These are phyloP conservation scores for Coelastrella sp. DNA, from an alignment of 139 green algal genomes.

Conservation along the genomic window DNA sequence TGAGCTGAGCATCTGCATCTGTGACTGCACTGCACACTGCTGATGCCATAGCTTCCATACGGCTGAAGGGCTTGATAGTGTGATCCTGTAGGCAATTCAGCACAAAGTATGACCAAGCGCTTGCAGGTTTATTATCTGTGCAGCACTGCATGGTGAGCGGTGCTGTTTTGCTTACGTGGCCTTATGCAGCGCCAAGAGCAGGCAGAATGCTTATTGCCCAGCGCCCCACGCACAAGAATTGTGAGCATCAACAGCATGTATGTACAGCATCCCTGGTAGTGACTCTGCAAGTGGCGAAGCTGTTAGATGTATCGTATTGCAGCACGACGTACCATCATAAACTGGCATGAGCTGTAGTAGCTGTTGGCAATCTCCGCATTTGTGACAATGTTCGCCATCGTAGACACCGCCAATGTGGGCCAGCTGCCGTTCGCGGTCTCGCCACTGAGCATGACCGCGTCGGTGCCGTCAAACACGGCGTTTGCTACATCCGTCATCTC, in stretches of 20 bases:
- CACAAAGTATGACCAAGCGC: background rate
- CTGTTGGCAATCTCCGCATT: constrained; percentile 75
- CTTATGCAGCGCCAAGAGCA: too few species aligned
- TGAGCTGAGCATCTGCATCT: constrained; percentile 47
- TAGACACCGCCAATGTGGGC: constrained; percentile 75
- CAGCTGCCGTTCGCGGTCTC: constrained; percentile 88
- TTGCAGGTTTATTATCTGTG: too few species aligned
- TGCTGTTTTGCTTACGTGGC: too few species aligned
- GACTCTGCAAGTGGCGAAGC: too few species aligned
- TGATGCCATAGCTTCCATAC: constrained; percentile 59
- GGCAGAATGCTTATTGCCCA: too few species aligned
- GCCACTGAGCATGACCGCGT: constrained; percentile 75
- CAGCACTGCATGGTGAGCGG: too few species aligned
- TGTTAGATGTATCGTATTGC: background rate
- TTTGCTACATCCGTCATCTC: constrained; percentile 95
- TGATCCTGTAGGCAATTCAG: constrained; percentile 52
- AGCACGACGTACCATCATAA: constrained; percentile 19
- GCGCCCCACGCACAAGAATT: too few species aligned
- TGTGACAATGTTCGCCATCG: constrained; percentile 85
- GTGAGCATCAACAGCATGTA: too few species aligned
- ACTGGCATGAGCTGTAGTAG: constrained; percentile 53
- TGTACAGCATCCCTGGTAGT: too few species aligned
- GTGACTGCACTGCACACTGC: constrained; percentile 73
- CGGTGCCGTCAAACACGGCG: constrained; percentile 87
- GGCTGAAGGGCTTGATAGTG: constrained; percentile 64